Base-by-base conservation (phyloP, 2,329 filamentous ascomycete genomes). In the Cadophora gregata region DNA sequence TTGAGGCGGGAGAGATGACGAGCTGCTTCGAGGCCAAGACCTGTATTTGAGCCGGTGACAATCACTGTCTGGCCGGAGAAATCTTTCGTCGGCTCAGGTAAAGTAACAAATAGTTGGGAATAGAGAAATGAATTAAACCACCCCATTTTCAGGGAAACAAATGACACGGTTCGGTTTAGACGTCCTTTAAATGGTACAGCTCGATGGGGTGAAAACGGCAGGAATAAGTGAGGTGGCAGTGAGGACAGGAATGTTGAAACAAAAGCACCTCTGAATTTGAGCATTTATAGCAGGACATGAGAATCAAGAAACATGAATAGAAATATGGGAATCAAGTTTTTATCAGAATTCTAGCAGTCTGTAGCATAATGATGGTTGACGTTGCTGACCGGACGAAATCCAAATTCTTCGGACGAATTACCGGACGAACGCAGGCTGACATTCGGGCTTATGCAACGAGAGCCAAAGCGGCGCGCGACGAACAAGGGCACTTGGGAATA, bases 31-130 rank as follows among this genome's bases (percentile, higher is more conserved):
- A 78, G 72, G 0, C 81, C 80, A 1, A 83, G 73, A 8, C 81
- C 81, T 0, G 74, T 75, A 63, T 82, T 83, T 7, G 79, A 76
- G 1, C 81, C 81, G 0, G 80, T 82, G 1, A 82, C 74, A 3
- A 82, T 77, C 50, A 80, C 64, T 5, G 73, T 77, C 56, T 78
- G 70, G 8, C 64, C 60, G 5, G 67, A 65, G 3, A 79, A 67
- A 16, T 48, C 27, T 25, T 64, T 64, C 50, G 64, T 63, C 27
- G 62, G 64, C 19, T 42, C 51, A 3, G 56, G 63, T 10, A 64
- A 64, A 3, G 63, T 64, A 16, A 66, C 36, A 16, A 71, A 67
- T 7, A 69, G n/a, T 64, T 72, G 70, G 0, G 67, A 67, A 42
- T 72, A 53, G 55, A 72, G 29, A 58, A 72, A 72, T 21, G 36